Percentiles rank a stretch among this genome's conserved stretches.
Conservation (phyloP, 257 asterid species). For the Penstemon davidsonii region DNA sequence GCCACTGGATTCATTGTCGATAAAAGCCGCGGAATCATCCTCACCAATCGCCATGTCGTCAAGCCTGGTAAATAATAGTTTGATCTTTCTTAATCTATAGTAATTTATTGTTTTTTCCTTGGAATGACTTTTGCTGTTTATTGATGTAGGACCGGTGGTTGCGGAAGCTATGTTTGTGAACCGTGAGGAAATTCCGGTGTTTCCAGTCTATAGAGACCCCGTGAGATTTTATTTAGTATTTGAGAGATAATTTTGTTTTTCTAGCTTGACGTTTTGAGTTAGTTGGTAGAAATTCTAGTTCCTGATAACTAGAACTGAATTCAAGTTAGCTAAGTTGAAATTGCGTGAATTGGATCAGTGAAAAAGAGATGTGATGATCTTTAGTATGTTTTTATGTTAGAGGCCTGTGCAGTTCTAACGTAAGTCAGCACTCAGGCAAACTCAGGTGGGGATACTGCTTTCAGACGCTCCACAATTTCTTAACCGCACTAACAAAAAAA, state of each 20-base stretch:
- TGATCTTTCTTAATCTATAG: conserved; percentile 2
- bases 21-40: conserved; percentile 87
- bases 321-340: no score
- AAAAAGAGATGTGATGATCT: no score
- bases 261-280: neutral
- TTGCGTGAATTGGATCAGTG: no score
- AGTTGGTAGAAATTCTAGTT: no score
- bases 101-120: neutral
- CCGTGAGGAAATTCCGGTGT: conserved; percentile 89
- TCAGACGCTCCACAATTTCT: no score
- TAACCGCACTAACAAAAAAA: no score
- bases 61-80: conserved; percentile 62
- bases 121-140: conserved; percentile 1
- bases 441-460: no score
- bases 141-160: conserved; percentile 83
- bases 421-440: no score
- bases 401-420: no score
- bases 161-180: conserved; percentile 98
- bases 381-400: no score
- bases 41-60: conserved; percentile 92
- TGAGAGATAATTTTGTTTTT: no score
- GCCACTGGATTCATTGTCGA: conserved; percentile 95
- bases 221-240: conserved; percentile 46
- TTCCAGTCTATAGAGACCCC: conserved; percentile 93
- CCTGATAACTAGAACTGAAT: no score